Evolutionary conservation across 768 basidiomycete genomes (phyloP).

Genomic region (Tricholoma furcatifolium): DNA sequence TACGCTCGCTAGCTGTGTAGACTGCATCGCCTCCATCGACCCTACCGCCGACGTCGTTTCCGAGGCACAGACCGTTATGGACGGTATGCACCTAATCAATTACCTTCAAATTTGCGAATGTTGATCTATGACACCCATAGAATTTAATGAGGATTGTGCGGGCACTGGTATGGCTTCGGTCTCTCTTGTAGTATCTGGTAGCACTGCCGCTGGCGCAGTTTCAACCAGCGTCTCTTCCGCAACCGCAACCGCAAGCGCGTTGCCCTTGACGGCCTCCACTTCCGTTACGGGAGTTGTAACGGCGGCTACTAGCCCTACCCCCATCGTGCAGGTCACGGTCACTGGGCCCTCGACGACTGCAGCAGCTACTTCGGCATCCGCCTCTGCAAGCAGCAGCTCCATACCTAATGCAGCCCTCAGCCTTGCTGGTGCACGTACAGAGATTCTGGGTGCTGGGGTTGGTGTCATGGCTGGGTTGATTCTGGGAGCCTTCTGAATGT

Average conservation of each 20-base stretch:
- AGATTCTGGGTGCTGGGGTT: background rate
- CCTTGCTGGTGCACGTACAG: background rate
- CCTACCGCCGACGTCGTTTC: conserved; percentile 12
- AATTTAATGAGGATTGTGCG: background rate
- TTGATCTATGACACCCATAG: no score
- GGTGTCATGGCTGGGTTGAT: background rate
- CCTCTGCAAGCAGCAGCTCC: no score
- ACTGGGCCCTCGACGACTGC: background rate
- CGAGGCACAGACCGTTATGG: conserved; percentile 22
- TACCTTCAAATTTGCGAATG: no score
- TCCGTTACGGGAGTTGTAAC: background rate
- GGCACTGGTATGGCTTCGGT: background rate
- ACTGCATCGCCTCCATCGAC: conserved; percentile 23
- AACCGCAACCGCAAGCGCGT: background rate
- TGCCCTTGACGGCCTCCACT: background rate
- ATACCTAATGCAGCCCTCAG: background rate
- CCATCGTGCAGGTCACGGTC: background rate
- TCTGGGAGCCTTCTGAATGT: background rate
- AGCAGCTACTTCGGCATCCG: background rate
- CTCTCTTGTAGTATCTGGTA: background rate
- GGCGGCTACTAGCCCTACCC: background rate
- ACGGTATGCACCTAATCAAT: no score
- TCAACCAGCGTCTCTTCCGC: background rate
- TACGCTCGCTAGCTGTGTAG: conserved; percentile 28
- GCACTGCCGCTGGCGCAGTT: background rate